Evolutionary conservation across 2,329 filamentous ascomycete genomes (phyloP), one percentile per base, ranked within the genome.

Genomic region (Sporothrix euskadiensis): DNA sequence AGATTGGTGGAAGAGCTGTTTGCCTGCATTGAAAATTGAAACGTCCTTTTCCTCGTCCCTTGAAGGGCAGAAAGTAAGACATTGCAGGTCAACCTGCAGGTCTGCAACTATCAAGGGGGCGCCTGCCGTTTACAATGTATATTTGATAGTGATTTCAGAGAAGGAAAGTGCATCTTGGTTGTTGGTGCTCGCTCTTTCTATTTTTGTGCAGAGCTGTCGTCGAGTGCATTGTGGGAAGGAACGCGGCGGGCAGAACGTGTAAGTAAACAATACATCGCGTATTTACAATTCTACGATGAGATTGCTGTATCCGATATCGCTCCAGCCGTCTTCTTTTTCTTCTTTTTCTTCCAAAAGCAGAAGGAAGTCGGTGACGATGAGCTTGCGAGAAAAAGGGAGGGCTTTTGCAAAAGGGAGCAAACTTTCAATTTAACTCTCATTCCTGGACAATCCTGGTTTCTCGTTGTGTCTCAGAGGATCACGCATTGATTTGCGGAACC

Each of bases 231-330:
- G 16, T 69, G 47, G 66, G 66, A 69, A 41, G 66, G 66, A 26
- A 68, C 49, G 49, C 32, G 49, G 32, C 19, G 6, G 49, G 7
- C 41, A 32, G 44, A 69, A 39, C 1, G 49, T 32, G 66, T 22
- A 70, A 70, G 68, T 70, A 70, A 70, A 70, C 68, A 70, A 57
- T 30, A 66, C 39, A 30, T 30, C 39, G 39, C 22, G 49, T 57
- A 57, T 30, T 10, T 19, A 8, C 52, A 70, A 47, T 22, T 5
- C 4, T 16, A 32, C 8, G 30, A 16, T 7, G n/a, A 70, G 6
- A 59, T 70, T 35, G 52, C 35, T 41, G 35, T 47, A 70, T n/a
- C 68, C 68, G 68, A 70, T 57, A 57, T 57, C 32, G 61, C 61
- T 14, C 39, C 61, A 47, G n/a, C 39, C 61, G 61, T 7, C 12